Conservation (phyloP, 139 green algal genomes). For the Mychonastes homosphaera region DNA sequence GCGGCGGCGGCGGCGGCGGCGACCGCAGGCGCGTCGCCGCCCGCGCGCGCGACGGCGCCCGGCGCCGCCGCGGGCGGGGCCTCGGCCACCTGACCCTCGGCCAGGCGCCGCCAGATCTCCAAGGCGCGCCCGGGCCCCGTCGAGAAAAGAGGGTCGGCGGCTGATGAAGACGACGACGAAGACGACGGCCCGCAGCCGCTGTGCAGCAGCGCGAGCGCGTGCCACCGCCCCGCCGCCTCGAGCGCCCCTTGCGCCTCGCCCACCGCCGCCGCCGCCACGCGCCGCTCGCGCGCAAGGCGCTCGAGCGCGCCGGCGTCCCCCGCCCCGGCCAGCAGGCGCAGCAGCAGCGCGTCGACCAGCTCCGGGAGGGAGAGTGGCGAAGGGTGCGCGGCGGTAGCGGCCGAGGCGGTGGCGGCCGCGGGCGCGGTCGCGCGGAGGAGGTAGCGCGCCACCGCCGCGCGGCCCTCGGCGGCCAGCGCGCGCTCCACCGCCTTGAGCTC, state of each 20-base stretch:
- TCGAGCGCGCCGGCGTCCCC: background rate
- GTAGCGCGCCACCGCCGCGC: background rate
- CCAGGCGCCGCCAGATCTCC: constrained; percentile 24
- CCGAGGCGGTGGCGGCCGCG: background rate
- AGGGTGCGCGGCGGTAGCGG: background rate
- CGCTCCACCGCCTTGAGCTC: constrained; percentile 7
- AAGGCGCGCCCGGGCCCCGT: constrained; percentile 18
- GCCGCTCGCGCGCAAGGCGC: background rate
- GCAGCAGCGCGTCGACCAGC: constrained; percentile 44
- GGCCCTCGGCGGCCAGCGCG: constrained; percentile 1
- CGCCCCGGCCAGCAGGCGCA: constrained; percentile 36
- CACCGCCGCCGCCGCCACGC: background rate
- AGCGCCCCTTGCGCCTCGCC: constrained; percentile 10
- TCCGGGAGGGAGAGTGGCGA: constrained; percentile 12
- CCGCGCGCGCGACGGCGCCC: background rate
- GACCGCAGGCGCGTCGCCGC: background rate
- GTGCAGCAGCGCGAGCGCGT: constrained; percentile 24
- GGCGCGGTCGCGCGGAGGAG: background rate
- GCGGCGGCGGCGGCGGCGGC: background rate
- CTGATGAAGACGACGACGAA: too few species aligned
- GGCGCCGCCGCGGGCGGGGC: background rate
- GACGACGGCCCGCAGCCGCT: too few species aligned
- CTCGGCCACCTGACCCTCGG: constrained; percentile 15
- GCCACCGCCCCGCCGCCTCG: constrained; percentile 13
- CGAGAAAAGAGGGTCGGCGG: too few species aligned